A percentile compares a stretch with the other conserved stretches of the same genome.
phyloP scores from a whole-genome alignment of 208 protist genomes.

The Leishmania turanica region DNA sequence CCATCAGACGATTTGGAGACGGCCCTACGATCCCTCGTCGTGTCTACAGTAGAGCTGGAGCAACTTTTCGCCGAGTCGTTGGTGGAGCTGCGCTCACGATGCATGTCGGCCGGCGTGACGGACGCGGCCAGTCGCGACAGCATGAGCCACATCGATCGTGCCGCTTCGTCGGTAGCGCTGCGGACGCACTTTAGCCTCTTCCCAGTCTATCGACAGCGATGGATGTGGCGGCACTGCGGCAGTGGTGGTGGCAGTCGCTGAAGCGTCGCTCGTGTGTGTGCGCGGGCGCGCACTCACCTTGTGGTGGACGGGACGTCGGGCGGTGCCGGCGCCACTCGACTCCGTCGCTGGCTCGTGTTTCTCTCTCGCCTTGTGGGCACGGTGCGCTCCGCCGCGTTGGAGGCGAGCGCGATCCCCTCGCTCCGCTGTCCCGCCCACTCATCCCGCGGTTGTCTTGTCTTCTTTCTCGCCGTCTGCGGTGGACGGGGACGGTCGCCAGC shows the following conservation, averaged over 20 bases:
- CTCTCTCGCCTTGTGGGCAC: not conserved
- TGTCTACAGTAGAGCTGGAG: conserved; percentile 29
- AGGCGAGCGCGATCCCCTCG: not conserved
- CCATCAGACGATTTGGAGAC: not conserved
- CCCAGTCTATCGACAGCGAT: conserved; percentile 19
- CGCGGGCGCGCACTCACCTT: not conserved
- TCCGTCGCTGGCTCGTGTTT: not conserved
- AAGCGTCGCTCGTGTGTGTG: not conserved
- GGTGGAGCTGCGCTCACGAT: conserved; percentile 15
- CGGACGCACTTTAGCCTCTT: conserved; percentile 1
- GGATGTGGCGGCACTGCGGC: conserved; percentile 24
- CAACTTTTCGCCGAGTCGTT: conserved; percentile 22
- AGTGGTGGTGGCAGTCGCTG: not conserved
- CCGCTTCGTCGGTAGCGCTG: not conserved
- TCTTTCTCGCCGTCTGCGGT: not conserved
- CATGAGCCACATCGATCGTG: not conserved
- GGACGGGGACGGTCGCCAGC: too few species aligned
- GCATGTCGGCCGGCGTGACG: not conserved
- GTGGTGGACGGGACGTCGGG: not conserved
- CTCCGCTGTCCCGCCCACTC: not conserved
- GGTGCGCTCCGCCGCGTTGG: not conserved
- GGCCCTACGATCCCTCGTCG: conserved; percentile 15
- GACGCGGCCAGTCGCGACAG: not conserved
- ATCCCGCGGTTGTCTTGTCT: not conserved
- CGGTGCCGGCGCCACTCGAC: not conserved